Base-by-base conservation (phyloP, 2,329 filamentous ascomycete genomes). In the Cladobotryum mycophilum region DNA sequence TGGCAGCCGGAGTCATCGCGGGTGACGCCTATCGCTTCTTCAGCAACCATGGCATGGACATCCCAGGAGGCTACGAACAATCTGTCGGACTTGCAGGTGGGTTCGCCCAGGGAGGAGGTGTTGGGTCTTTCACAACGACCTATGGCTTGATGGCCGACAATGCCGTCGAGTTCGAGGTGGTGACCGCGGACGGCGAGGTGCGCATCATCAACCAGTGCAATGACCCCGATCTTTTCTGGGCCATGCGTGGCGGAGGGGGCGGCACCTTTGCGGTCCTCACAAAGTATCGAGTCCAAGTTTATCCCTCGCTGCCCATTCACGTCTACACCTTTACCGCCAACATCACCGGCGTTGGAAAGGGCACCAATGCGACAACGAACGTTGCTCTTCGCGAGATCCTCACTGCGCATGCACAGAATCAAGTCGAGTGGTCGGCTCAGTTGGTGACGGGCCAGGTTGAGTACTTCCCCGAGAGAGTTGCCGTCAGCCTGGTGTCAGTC, bases 101-200 rank as follows among this genome's bases (percentile, higher is more conserved):
- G 1, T 85, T 78, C 57, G 74, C 70, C 3, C 78, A 81, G 60
- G 80, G 80, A 5, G 82, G 79, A 9, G 82, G 83, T 0, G 80
- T 84, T 58, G 75, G 73, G 1, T 67, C 74, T 0, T 68, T 85
- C 2, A 70, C 69, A 22, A 76, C 76, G 1, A 67, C 61, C 15
- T 80, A 77, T 45, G 83, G 83, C 5, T 68, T 87, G 0, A 76
- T 67, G 14, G 80, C 80, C 0, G 82, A 86, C 55, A 75, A 85
- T 45, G 72, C 76, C 0, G 67, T 86, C 3, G 70, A 76, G 53
- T 78, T 70, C 51, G 70, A 79, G 48, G 75, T 80, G 1, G 69
- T 83, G 9, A 75, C 73, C 4, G 73, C 69, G 0, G 58, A 59
- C 22, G 78, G 79, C 1, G 48, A 67, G 25, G 56, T 72, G 17